phyloP scores from a whole-genome alignment of 805 yeast species.

The Ogataea zsoltii region DNA sequence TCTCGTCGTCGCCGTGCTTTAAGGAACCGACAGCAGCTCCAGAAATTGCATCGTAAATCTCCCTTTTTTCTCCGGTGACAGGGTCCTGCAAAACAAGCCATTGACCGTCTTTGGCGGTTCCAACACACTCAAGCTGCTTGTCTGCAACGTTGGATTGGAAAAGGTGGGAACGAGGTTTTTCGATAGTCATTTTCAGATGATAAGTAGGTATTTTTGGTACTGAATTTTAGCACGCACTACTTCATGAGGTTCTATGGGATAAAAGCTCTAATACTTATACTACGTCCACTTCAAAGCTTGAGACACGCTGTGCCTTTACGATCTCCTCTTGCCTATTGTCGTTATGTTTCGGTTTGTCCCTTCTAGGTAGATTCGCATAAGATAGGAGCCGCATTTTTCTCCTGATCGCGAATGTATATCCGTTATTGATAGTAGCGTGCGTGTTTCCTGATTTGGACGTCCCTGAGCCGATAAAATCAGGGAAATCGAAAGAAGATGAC shows the following conservation, averaged over 20 bases:
- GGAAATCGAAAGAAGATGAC: too few relatives aligned
- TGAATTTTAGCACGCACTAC: too few relatives aligned
- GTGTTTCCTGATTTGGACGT: not conserved
- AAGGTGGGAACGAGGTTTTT: constrained; percentile 31
- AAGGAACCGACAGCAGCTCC: constrained; percentile 51
- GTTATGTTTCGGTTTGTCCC: too few relatives aligned
- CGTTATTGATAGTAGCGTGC: not conserved
- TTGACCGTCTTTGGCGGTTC: constrained; percentile 42
- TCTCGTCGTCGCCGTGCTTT: constrained; percentile 42
- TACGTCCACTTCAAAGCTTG: too few relatives aligned
- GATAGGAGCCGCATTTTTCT: not conserved
- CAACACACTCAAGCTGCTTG: constrained; percentile 36
- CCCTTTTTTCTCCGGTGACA: constrained; percentile 35
- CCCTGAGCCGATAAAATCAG: not conserved
- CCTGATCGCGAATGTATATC: not conserved
- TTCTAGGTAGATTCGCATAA: not conserved
- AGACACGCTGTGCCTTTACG: too few relatives aligned
- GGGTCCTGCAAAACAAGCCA: constrained; percentile 42
- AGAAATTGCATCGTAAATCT: constrained; percentile 41
- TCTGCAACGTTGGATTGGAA: constrained; percentile 44
- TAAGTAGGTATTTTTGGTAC: too few relatives aligned
- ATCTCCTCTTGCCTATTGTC: too few relatives aligned
- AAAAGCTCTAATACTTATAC: not conserved
- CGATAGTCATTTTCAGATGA: constrained; percentile 21
- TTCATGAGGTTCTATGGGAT: too few relatives aligned